Evolutionary conservation across 2,329 filamentous ascomycete genomes (phyloP).

Genomic region (Penicillium sp.): DNA sequence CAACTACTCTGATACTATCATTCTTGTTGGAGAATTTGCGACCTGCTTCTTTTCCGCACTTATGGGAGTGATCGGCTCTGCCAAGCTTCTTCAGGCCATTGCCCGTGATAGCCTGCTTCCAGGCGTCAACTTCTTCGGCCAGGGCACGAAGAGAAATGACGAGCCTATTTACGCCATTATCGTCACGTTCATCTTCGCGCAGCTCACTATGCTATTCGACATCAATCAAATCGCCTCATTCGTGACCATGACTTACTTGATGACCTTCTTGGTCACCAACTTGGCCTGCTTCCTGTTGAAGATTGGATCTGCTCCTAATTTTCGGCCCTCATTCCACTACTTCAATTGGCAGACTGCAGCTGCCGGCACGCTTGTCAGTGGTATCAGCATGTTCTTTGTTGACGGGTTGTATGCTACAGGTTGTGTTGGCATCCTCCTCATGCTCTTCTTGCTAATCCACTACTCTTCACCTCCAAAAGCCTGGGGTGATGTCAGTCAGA

Average conservation of each 20-base stretch:
- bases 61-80: conserved; percentile 84
- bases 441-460: conserved; percentile 83
- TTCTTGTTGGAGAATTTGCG: conserved; percentile 80
- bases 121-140: conserved; percentile 72
- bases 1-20: conserved; percentile 73
- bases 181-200: conserved; percentile 73
- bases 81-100: conserved; percentile 82
- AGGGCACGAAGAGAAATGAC: conserved; percentile 71
- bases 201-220: conserved; percentile 78
- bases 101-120: conserved; percentile 78
- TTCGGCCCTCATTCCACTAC: conserved; percentile 83
- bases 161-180: conserved; percentile 78
- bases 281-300: conserved; percentile 84
- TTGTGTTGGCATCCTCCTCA: conserved; percentile 71
- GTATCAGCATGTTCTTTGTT: conserved; percentile 86
- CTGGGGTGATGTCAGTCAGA: conserved; percentile 90
- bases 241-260: conserved; percentile 88
- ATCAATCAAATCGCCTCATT: conserved; percentile 88
- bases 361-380: conserved; percentile 73
- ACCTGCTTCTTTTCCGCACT: conserved; percentile 82
- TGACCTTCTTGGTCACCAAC: conserved; percentile 90
- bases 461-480: conserved; percentile 83
- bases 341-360: conserved; percentile 86
- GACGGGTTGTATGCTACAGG: conserved; percentile 78
- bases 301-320: conserved; percentile 85